phyloP scores from a whole-genome alignment of 495 filamentous ascomycete species.

The Penicillium malachiteum region DNA sequence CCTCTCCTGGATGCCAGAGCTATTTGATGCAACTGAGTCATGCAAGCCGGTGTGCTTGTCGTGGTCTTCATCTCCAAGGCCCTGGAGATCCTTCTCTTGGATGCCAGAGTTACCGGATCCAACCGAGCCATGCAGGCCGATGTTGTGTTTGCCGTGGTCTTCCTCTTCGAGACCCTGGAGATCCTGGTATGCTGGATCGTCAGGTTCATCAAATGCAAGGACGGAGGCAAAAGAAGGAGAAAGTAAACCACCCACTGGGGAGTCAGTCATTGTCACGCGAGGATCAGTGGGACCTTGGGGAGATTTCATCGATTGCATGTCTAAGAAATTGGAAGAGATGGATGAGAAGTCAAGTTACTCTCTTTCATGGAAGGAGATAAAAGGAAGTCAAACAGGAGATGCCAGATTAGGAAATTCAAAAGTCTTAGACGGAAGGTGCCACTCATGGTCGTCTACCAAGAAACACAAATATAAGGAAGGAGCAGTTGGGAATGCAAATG shows the following conservation, averaged over 20 bases:
- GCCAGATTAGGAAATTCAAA: not conserved
- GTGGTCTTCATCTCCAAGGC: not conserved
- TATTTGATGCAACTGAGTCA: too few relatives aligned
- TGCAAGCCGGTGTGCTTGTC: not conserved
- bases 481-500: conserved; percentile 2
- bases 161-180: not conserved
- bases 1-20: too few relatives aligned
- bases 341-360: not conserved
- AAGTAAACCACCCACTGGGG: not conserved
- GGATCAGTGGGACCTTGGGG: conserved; percentile 24
- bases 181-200: not conserved
- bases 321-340: not conserved
- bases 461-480: conserved; percentile 14
- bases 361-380: too few relatives aligned
- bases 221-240: conserved; percentile 18
- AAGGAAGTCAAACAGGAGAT: not conserved
- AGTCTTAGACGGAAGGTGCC: conserved; percentile 4
- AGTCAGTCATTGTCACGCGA: conserved; percentile 19
- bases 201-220: conserved; percentile 5
- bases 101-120: not conserved
- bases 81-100: not conserved
- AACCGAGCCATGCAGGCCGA: not conserved
- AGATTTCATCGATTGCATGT: conserved; percentile 21
- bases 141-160: not conserved
- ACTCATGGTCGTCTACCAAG: conserved; percentile 11